These are phyloP conservation scores for Chlamydomonas reinhardtii DNA, from an alignment of 163 green algal genomes.

Conservation along the genomic window DNA sequence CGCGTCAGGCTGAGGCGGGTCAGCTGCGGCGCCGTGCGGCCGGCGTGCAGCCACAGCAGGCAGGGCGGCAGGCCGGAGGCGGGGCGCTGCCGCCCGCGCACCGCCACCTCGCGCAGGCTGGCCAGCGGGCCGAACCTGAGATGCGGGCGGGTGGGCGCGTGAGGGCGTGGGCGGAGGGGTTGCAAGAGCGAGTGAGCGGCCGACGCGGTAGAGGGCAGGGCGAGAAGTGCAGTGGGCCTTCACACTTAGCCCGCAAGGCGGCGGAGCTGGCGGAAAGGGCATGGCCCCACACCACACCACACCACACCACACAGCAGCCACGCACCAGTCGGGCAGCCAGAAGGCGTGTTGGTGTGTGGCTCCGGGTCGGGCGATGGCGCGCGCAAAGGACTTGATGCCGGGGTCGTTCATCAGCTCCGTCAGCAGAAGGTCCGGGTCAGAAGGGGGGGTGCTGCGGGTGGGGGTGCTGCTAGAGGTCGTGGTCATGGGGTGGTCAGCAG, in stretches of 20 bases:
- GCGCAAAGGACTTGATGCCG: constrained; percentile 28
- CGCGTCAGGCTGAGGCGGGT: constrained; percentile 11
- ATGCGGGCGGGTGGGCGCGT: background rate
- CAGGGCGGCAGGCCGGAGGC: constrained; percentile 15
- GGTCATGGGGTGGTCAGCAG: background rate
- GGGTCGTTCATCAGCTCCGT: constrained; percentile 22
- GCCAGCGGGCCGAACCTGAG: too few species aligned
- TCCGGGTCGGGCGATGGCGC: background rate
- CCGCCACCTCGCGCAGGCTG: constrained; percentile 26
- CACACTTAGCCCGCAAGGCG: too few species aligned
- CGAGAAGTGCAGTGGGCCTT: too few species aligned
- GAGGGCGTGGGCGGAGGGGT: too few species aligned
- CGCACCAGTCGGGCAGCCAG: constrained; percentile 45
- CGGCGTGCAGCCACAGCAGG: constrained; percentile 41
- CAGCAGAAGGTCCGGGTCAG: background rate
- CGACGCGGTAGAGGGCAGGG: too few species aligned
- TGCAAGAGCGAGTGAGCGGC: too few species aligned
- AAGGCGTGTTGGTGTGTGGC: constrained; percentile 34
- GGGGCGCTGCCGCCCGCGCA: constrained; percentile 25
- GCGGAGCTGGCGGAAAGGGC: background rate
- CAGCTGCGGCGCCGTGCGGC: constrained; percentile 12
- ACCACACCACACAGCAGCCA: background rate
- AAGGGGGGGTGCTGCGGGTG: background rate
- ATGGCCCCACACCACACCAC: background rate
- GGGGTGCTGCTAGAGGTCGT: background rate